Percentiles rank a stretch among this genome's conserved stretches.
These are phyloP conservation scores for Chrysanthemum makinoi DNA, from an alignment of 129 eudicot species.

Conservation along the genomic window DNA sequence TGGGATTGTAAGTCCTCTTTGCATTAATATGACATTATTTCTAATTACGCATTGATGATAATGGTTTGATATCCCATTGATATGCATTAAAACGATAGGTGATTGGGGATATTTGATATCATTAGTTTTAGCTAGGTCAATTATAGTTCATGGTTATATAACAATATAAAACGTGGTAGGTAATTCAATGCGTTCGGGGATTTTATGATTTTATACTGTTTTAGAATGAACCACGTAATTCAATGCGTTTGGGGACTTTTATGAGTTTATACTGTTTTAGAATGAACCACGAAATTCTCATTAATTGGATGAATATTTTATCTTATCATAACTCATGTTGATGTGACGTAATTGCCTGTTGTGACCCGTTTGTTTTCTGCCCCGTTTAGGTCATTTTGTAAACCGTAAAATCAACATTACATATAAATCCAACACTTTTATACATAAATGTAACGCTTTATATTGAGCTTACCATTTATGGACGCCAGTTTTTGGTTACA, in stretches of 20 bases:
- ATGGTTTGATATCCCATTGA: neutral
- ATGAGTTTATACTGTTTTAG: neutral
- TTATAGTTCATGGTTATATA: neutral
- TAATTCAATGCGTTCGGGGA: neutral
- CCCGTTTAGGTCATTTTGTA: no score
- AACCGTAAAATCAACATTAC: no score
- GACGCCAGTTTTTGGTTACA: no score
- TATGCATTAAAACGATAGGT: neutral
- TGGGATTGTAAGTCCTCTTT: conserved; percentile 75
- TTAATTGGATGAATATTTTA: neutral
- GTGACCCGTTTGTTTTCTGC: no score
- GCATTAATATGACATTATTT: neutral
- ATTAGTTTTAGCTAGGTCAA: neutral
- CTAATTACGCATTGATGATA: neutral
- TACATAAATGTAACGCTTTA: no score
- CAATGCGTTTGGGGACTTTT: neutral
- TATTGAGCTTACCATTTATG: no score
- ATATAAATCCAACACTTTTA: no score
- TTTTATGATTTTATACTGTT: neutral
- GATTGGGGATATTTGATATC: neutral
- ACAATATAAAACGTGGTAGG: neutral
- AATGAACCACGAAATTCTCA: neutral
- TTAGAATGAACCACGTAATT: neutral
- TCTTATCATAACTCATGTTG: neutral
- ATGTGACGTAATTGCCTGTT: neutral